Evolutionary conservation across 805 yeast genomes (phyloP), one percentile per base, ranked within the genome.

Genomic region (Ogataea zsoltii): DNA sequence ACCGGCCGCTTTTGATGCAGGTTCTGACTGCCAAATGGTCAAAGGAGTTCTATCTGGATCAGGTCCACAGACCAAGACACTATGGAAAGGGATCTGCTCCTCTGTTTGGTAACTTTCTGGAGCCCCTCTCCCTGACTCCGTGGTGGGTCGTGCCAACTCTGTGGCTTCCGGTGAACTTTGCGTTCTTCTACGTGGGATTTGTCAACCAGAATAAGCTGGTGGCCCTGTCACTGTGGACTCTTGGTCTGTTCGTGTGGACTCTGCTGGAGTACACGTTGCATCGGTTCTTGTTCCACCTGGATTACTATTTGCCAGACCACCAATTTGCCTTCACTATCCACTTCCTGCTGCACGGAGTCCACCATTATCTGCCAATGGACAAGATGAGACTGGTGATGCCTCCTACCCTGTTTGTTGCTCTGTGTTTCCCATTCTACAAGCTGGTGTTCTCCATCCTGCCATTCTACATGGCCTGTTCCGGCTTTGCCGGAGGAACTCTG

Each of bases 301-400:
- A 94, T 65, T 73, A 80, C 42, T 79, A 83, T 63, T 75, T 95
- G 48, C 99, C 99, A 12, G 86, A 88, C 51, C 78, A 86, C 66
- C 83, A 80, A 40, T 38, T 78, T 16, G 86, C 88, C 7, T 83
- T 86, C 59, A 80, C 96, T 1, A 47, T 90, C 34, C 99, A 94
- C 67, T 94, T 94, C 74, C 66, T 90, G 47, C 73, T 92, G 54
- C 99, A 94, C 60, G 99, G 99, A 46, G 85, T 91, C 41, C 99
- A 94, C 66, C 99, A 94, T 68, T 94, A 88, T 66, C 76, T 94
- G 56, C 99, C 99, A 52, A 94, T 95, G 99, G 99, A 94, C 71
- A 80, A 79, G 49, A 74, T 80, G 65, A 82, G 99, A 64, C 78
- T 94, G 59, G 99, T 94, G 30, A 85, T 94, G 87, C 99, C 99